phyloP scores from a whole-genome alignment of 331 rosid genomes.

The Arachis monticola region DNA sequence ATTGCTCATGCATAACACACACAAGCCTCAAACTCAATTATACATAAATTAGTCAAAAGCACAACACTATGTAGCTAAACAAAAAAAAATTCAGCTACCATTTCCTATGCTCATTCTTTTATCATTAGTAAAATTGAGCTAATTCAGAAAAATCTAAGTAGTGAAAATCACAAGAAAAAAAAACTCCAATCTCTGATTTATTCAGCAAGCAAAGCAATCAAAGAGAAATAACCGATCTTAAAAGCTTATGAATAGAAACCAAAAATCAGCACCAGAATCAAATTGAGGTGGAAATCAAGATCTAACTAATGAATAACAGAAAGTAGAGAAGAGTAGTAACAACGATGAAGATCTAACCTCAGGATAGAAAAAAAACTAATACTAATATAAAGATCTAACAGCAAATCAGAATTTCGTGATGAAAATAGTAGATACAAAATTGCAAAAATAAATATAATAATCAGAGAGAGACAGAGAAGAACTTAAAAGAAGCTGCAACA shows the following conservation, averaged over 20 bases:
- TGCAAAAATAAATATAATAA: too few relatives aligned
- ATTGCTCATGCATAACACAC: not conserved
- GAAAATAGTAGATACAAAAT: too few relatives aligned
- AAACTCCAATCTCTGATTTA: constrained; percentile 38
- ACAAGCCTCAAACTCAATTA: not conserved
- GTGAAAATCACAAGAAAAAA: not conserved
- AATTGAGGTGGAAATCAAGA: constrained; percentile 18
- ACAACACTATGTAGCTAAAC: not conserved
- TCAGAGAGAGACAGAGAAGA: too few relatives aligned
- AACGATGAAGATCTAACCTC: constrained; percentile 49
- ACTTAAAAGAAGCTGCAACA: too few relatives aligned
- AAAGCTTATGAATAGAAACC: not conserved
- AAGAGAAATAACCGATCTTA: constrained; percentile 47
- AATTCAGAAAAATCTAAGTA: not conserved
- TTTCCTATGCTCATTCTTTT: not conserved
- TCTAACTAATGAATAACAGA: constrained; percentile 31
- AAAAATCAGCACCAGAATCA: not conserved
- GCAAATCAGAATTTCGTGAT: too few relatives aligned
- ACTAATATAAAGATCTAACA: too few relatives aligned
- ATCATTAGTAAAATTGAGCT: constrained; percentile 23
- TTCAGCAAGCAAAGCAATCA: constrained; percentile 41
- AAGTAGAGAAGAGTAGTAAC: constrained; percentile 8
- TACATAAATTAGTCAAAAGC: constrained; percentile 18
- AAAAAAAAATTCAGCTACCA: not conserved
- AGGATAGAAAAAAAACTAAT: constrained; percentile 33